Conservation (phyloP, 116 monocot species). For the Papilionanthe hybrid region DNA sequence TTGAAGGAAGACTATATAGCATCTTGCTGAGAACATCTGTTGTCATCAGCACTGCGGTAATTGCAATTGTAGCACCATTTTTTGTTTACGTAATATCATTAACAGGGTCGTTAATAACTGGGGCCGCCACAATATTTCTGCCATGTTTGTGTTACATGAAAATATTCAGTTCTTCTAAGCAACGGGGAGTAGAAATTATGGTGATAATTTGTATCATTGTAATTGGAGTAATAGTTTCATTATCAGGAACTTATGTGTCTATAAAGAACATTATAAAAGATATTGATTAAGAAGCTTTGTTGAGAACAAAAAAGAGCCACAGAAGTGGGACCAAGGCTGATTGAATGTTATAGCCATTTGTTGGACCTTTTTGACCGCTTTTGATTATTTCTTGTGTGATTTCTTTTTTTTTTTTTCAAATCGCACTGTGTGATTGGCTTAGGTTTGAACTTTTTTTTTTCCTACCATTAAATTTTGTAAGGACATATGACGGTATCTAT, state of each 20-base stretch:
- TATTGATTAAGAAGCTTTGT: no score
- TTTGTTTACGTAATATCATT: background rate
- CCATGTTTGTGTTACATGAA: constrained; percentile 1
- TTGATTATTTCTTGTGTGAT: no score
- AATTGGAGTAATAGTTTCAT: background rate
- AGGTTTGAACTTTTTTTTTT: no score
- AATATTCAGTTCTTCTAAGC: background rate
- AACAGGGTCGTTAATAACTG: background rate
- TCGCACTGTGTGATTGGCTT: no score
- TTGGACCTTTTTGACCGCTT: no score
- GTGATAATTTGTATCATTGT: background rate
- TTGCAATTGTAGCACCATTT: background rate
- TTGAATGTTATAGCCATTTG: no score
- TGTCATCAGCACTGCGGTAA: background rate
- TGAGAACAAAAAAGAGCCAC: no score
- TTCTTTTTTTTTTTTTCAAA: no score
- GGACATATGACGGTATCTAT: no score
- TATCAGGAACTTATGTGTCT: constrained; percentile 2
- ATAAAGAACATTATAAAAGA: background rate
- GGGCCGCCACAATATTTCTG: background rate
- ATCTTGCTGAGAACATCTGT: background rate
- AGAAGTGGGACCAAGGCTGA: no score
- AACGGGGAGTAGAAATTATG: background rate
- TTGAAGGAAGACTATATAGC: background rate
- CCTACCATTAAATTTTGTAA: no score